Conservation (phyloP, 1,139 yeast genomes). For the Groenewaldozyma sp. region DNA sequence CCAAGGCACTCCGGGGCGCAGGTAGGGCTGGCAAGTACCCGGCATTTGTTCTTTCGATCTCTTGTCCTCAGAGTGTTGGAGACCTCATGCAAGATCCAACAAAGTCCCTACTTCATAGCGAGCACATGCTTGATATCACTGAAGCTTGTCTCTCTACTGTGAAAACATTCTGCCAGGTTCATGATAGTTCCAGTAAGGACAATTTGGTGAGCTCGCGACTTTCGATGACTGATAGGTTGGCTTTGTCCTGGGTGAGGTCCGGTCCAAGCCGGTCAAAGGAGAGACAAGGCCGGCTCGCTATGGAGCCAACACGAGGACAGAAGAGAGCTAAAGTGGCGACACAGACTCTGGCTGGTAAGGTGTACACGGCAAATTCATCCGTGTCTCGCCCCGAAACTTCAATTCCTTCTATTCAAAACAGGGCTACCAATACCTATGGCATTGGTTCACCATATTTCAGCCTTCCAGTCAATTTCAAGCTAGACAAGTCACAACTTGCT, state of each 20-base stretch:
- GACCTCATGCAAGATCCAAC: constrained; percentile 39
- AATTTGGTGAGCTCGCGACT: not conserved
- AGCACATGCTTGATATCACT: constrained; percentile 24
- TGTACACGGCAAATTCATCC: not conserved
- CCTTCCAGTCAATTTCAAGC: constrained; percentile 3
- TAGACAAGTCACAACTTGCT: constrained; percentile 7
- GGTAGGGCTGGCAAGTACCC: constrained; percentile 23
- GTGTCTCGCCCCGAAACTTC: not conserved
- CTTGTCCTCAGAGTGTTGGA: constrained; percentile 26
- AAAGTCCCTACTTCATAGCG: constrained; percentile 28
- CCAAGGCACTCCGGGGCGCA: not conserved
- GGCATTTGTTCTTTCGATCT: constrained; percentile 32
- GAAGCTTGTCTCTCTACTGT: not conserved
- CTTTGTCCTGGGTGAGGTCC: not conserved
- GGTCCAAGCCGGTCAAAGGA: not conserved
- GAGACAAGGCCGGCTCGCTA: not conserved
- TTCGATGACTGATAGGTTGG: not conserved
- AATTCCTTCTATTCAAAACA: constrained; percentile 3
- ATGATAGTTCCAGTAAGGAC: not conserved
- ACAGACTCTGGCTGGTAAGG: not conserved
- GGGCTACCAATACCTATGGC: constrained; percentile 4
- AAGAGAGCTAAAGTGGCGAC: not conserved
- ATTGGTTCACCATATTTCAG: constrained; percentile 4
- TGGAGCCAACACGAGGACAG: not conserved
- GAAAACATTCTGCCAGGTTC: not conserved